Evolutionary conservation across 495 filamentous ascomycete genomes (phyloP), one percentile per base, ranked within the genome.

Genomic region (Tuber calosporum): DNA sequence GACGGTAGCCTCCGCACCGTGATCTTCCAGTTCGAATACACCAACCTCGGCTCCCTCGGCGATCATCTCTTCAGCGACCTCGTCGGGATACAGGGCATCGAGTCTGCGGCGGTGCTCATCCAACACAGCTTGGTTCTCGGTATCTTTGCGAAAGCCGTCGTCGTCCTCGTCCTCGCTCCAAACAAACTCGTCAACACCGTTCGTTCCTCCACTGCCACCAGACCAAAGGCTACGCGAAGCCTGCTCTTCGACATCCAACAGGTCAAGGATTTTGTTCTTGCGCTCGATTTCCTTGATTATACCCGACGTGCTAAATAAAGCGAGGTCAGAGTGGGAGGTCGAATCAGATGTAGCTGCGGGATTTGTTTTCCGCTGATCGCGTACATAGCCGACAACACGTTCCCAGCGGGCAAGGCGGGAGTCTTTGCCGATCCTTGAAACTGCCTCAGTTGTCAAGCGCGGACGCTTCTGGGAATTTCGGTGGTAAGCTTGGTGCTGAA

Each of bases 81-180:
- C 78, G 26, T 78, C 73, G 5, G 75, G 75, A 41, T 75, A 75
- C 2, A 80, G 36, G 36, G 73, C 72, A 20, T 71, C 72, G 20
- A 80, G 66, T 40, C 72, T 70, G 15, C 79, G 79, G 17, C 69
- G 72, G 53, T 78, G 76, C 41, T 73, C 75, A 45, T 80, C 79
- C 45, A 75, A 40, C 17, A 48, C 72, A 70, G 58, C 67, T 68
- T 78, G 77, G 62, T 78, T 71, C n/a, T 78, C 70, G 17, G 37
- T 30, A 22, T 40, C 68, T 39, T 74, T 78, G 13, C 76, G 76
- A 22, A 78, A 78, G 43, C 70, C 70, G 48, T 81, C 79, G 42
- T 81, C 80, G n/a, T 81, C 80, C 34, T 81, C 80, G 67, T 82
- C 80, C 39, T 82, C 80, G 69, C 80, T 81, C 80, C 80, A 82